Percentiles rank a stretch among this genome's conserved stretches.
Conservation (phyloP, 106 monocot genomes). For the Xerophyta viscosa region DNA sequence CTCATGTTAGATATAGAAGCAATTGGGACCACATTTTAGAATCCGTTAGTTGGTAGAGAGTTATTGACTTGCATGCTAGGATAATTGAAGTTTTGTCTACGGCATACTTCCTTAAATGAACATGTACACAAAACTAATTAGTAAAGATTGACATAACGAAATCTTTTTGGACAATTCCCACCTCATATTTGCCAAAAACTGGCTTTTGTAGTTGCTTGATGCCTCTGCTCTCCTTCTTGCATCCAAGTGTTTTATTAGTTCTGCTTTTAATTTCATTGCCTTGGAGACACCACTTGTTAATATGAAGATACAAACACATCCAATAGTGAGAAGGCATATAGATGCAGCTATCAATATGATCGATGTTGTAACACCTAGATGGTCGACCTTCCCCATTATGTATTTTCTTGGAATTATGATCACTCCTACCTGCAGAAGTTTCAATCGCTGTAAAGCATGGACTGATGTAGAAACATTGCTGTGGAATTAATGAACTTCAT, state of each 20-base stretch:
- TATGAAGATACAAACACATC: conserved; percentile 45
- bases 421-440: conserved; percentile 40
- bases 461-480: too few species aligned
- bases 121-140: too few species aligned
- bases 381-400: conserved; percentile 59
- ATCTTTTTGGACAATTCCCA: too few species aligned
- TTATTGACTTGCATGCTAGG: too few species aligned
- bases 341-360: conserved; percentile 41
- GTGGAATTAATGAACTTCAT: too few species aligned
- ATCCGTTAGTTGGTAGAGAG: too few species aligned
- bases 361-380: conserved; percentile 44
- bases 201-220: conserved; percentile 63
- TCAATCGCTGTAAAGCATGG: too few species aligned
- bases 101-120: too few species aligned
- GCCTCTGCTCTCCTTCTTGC: conserved; percentile 65
- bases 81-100: too few species aligned
- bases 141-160: too few species aligned
- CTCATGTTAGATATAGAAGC: too few species aligned
- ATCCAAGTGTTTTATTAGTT: conserved; percentile 54
- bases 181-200: conserved; percentile 67
- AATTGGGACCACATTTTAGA: too few species aligned
- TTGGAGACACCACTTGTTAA: conserved; percentile 54
- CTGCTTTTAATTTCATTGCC: conserved; percentile 55
- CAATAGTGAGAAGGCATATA: conserved; percentile 32
- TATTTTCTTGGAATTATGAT: conserved; percentile 56